Evolutionary conservation across 106 monocot genomes (phyloP), one percentile per base, ranked within the genome.

Genomic region (Platanthera zijinensis): DNA sequence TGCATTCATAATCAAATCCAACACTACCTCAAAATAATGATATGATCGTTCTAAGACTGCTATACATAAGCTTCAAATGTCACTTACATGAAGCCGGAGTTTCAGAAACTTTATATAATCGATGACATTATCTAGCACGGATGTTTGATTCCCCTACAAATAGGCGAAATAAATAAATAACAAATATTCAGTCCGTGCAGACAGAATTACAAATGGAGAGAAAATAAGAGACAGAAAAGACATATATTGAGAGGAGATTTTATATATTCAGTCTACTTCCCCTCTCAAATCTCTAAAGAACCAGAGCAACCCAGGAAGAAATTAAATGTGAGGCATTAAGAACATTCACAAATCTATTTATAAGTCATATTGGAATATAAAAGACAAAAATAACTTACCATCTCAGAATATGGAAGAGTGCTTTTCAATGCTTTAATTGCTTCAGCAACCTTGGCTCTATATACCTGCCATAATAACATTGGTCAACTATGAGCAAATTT

Each of bases 21-120:
- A 7, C 59, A 19, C 15, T n/a, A 56, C 15, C 56, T 56, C 56
- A 22, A 66, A 39, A 32, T 32, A 12, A 30, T 32, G 12, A 30
- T 66, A 66, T 32, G 30, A 32, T 66, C 10, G 32, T 32, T 32
- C 0, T 28, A 66, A 66, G 22, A 66, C 30, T 66, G 30, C 3
- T 66, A 59, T 59, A 66, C 22, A 13, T 0, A 32, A 32, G 10
- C 66, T 18, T 59, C 8, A 66, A 11, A 32, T 30, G 51, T 68
- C 14, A 46, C 73, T 54, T 82, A 82, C 87, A 79, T 80, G 71
- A 12, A 88, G 66, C 71, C 82, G 87, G 52, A 77, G 71, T 77
- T 88, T 88, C 84, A 88, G 39, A 78, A 80, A 83, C 76, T 88
- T 88, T 74, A 88, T 80, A 72, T 88, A 88, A 64, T 88, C 82